phyloP scores from a whole-genome alignment of 441 rosid species.

The Corymbia citriodora region DNA sequence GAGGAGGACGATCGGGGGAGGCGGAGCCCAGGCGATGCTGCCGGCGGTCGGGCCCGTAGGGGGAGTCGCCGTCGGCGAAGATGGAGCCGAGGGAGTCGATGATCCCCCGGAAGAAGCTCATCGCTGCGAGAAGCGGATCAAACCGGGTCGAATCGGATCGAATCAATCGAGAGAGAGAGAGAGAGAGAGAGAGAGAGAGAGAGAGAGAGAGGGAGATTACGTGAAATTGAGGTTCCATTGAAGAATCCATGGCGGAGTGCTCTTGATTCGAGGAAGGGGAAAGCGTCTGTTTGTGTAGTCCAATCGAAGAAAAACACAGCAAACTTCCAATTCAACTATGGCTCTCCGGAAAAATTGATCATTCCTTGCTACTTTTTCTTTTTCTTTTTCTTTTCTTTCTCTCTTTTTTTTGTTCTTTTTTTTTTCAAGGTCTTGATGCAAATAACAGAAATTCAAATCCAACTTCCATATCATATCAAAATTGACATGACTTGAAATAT shows the following conservation, averaged over 20 bases:
- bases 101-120: slow-evolving; percentile 67
- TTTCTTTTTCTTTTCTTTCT: not conserved
- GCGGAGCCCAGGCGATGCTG: slow-evolving; percentile 11
- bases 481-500: fast-evolving
- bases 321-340: not conserved
- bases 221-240: not conserved
- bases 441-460: fast-evolving
- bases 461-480: fast-evolving
- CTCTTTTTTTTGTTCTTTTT: fast-evolving
- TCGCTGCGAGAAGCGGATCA: slow-evolving; percentile 3
- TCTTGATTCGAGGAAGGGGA: not conserved
- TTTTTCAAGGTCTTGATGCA: too few species aligned
- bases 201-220: not conserved
- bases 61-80: slow-evolving; percentile 25
- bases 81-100: slow-evolving; percentile 67
- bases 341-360: not conserved
- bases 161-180: not conserved
- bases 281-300: not conserved
- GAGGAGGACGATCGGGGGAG: not conserved
- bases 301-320: not conserved
- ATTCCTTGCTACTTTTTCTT: not conserved
- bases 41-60: slow-evolving; percentile 8
- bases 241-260: not conserved
- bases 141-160: not conserved
- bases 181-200: not conserved